Evolutionary conservation across 345 rosid species (phyloP).

Genomic region (Gossypium mustelinum): DNA sequence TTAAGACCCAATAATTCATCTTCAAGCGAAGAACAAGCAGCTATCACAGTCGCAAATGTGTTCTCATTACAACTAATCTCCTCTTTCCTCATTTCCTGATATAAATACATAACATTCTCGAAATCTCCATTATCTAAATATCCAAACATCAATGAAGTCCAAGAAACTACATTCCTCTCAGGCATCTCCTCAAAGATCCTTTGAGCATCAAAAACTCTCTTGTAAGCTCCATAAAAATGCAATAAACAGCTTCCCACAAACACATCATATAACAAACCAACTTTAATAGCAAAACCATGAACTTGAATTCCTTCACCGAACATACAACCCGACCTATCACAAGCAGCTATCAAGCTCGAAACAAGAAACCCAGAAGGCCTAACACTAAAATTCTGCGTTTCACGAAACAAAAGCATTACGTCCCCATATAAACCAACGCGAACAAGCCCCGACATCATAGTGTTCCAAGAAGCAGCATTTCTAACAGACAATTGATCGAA

Average conservation of each 20-base stretch:
- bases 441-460: constrained; percentile 67
- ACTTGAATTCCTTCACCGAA: constrained; percentile 59
- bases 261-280: constrained; percentile 60
- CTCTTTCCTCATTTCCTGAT: constrained; percentile 47
- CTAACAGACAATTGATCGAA: constrained; percentile 65
- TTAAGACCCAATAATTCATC: constrained; percentile 52
- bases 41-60: constrained; percentile 56
- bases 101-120: constrained; percentile 45
- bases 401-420: constrained; percentile 40
- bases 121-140: constrained; percentile 52
- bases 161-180: constrained; percentile 68
- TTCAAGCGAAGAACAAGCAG: constrained; percentile 56
- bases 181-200: constrained; percentile 86
- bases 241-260: constrained; percentile 75
- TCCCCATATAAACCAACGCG: constrained; percentile 43
- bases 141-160: constrained; percentile 90
- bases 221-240: constrained; percentile 69
- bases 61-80: constrained; percentile 58
- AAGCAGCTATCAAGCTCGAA: constrained; percentile 72
- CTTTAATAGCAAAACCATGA: constrained; percentile 52
- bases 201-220: constrained; percentile 41
- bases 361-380: constrained; percentile 54
- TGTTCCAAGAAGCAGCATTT: constrained; percentile 83
- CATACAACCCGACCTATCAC: constrained; percentile 64
- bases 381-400: constrained; percentile 40